phyloP scores from a whole-genome alignment of 768 basidiomycete species.

The Serpula lacrymans region DNA sequence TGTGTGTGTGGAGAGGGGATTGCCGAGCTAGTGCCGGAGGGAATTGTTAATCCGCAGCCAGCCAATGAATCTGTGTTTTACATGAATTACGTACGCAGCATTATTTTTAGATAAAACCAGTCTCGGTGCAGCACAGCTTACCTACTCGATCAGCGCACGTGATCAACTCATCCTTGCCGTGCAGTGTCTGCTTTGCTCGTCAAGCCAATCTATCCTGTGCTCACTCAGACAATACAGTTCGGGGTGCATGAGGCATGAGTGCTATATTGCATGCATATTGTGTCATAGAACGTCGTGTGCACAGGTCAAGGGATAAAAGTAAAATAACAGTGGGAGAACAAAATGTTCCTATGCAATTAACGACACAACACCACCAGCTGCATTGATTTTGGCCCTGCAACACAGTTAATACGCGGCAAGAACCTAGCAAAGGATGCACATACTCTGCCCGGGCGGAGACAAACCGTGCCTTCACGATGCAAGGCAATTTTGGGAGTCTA shows the following conservation, averaged over 20 bases:
- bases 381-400: slow-evolving; percentile 77
- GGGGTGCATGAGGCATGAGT: slow-evolving; percentile 8
- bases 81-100: too few species aligned
- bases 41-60: too few species aligned
- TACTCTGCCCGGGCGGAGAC: slow-evolving; percentile 86
- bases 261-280: slow-evolving; percentile 11
- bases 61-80: too few species aligned
- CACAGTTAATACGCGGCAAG: slow-evolving; percentile 22
- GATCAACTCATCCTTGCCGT: too few species aligned
- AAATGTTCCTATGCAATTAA: slow-evolving; percentile 71
- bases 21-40: neutral
- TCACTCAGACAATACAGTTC: neutral
- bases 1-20: neutral
- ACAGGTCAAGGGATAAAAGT: slow-evolving; percentile 19
- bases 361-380: slow-evolving; percentile 91
- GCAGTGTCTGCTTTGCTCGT: too few species aligned
- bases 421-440: slow-evolving; percentile 18
- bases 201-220: neutral
- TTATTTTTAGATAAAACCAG: too few species aligned
- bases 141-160: too few species aligned
- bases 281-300: slow-evolving; percentile 8
- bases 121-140: too few species aligned
- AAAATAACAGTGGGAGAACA: slow-evolving; percentile 11
- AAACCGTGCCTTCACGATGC: slow-evolving; percentile 98
- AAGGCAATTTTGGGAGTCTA: slow-evolving; percentile 85